These are phyloP conservation scores for Nannizziopsis barbatae DNA, from an alignment of 2,329 filamentous ascomycete genomes.

Conservation along the genomic window DNA sequence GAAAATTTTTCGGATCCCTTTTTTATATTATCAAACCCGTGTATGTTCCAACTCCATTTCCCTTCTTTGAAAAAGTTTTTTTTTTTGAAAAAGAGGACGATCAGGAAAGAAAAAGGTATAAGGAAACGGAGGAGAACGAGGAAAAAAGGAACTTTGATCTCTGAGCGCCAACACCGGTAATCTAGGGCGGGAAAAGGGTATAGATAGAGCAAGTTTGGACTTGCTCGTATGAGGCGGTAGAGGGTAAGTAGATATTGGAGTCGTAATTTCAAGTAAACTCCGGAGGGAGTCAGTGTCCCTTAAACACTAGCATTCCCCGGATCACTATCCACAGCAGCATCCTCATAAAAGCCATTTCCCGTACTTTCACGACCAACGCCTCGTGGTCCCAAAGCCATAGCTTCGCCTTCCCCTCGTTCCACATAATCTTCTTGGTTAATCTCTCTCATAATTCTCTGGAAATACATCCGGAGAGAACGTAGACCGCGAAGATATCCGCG, in stretches of 20 bases:
- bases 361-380: conserved; percentile 23
- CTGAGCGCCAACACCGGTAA: conserved; percentile 3
- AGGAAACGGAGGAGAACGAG: neutral
- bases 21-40: neutral
- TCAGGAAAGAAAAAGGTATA: too few relatives aligned
- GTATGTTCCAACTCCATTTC: conserved; percentile 8
- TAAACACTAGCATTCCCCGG: conserved; percentile 34
- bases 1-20: conserved; percentile 4
- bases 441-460: conserved; percentile 75
- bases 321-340: conserved; percentile 34
- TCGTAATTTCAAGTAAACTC: neutral
- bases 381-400: conserved; percentile 28
- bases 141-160: neutral
- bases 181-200: neutral
- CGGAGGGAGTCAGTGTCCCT: neutral
- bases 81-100: neutral
- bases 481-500: conserved; percentile 81
- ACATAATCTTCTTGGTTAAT: conserved; percentile 42
- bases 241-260: neutral
- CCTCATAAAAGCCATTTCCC: conserved; percentile 31
- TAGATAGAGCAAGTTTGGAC: neutral
- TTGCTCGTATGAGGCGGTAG: neutral
- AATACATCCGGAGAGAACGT: conserved; percentile 67
- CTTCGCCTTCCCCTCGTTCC: conserved; percentile 36
- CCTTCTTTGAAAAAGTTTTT: neutral